Conservation (phyloP, 2,329 filamentous ascomycete species). For the Pseudogymnoascus sp. region DNA sequence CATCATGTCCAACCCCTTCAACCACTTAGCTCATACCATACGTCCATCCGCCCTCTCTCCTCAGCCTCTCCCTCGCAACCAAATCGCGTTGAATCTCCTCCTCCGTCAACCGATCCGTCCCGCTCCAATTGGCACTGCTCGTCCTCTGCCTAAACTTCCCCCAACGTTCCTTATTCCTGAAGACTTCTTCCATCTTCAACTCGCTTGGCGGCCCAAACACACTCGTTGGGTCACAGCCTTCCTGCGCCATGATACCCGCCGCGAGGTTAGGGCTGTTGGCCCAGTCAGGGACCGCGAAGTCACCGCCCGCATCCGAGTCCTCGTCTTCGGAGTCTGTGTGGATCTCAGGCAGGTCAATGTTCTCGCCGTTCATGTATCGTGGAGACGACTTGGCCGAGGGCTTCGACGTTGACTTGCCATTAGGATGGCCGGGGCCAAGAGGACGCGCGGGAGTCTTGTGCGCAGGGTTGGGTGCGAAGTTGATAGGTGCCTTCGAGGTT, state of each 20-base stretch:
- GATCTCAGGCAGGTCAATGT: constrained; percentile 89
- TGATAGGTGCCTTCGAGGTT: constrained; percentile 79
- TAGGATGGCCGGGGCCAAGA: constrained; percentile 32
- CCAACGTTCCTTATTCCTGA: constrained; percentile 78
- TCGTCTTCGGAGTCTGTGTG: constrained; percentile 90
- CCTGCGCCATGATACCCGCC: constrained; percentile 67
- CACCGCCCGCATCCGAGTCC: constrained; percentile 52
- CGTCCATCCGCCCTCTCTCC: constrained; percentile 77
- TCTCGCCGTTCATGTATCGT: constrained; percentile 79
- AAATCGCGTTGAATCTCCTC: constrained; percentile 78
- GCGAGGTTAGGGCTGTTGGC: constrained; percentile 79
- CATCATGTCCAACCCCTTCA: background rate
- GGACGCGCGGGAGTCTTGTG: constrained; percentile 64
- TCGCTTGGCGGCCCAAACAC: constrained; percentile 87
- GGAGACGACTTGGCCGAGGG: constrained; percentile 63
- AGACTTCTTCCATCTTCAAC: constrained; percentile 93
- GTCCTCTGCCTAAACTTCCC: constrained; percentile 86
- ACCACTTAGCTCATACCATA: constrained; percentile 36
- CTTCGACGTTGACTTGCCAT: constrained; percentile 49
- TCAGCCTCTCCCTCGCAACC: constrained; percentile 68
- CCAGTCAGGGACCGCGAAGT: constrained; percentile 68
- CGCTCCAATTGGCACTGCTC: constrained; percentile 89
- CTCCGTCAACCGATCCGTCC: constrained; percentile 72
- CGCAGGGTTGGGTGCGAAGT: constrained; percentile 66
- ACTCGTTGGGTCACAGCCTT: constrained; percentile 71